Evolutionary conservation across 352 stramenopile genomes (phyloP).

Genomic region (Phytophthora hybrid): DNA sequence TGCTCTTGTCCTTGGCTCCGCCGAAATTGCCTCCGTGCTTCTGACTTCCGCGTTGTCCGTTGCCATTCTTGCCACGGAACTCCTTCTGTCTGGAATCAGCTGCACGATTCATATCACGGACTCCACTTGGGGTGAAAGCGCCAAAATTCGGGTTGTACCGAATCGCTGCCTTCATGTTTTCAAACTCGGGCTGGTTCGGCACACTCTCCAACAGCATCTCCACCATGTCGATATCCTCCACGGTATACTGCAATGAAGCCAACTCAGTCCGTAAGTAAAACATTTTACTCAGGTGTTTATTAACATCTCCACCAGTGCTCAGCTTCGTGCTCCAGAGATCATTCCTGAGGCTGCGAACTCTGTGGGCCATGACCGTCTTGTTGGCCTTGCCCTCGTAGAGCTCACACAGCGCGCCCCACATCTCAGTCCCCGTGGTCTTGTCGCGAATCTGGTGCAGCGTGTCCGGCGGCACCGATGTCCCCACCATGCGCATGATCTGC

Average conservation of each 20-base stretch:
- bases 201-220: background rate
- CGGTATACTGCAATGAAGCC: too few species aligned
- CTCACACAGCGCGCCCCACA: constrained; percentile 6
- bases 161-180: too few species aligned
- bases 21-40: too few species aligned
- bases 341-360: background rate
- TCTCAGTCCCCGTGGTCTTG: constrained; percentile 17
- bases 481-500: constrained; percentile 11
- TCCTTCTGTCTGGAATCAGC: too few species aligned
- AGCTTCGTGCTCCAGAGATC: constrained; percentile 1
- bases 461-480: constrained; percentile 4
- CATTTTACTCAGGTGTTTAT: constrained; percentile 17
- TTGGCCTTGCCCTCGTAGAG: constrained; percentile 18
- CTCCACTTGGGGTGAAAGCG: too few species aligned
- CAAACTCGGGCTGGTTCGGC: too few species aligned
- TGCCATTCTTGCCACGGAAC: too few species aligned
- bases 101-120: too few species aligned
- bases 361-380: constrained; percentile 8
- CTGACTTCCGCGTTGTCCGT: too few species aligned
- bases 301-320: constrained; percentile 6
- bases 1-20: too few species aligned
- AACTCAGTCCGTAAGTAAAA: constrained; percentile 3
- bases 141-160: too few species aligned
- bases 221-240: too few species aligned
- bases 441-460: constrained; percentile 11